Base-by-base conservation (phyloP, 148 eudicot genomes). In the Cornus florida region DNA sequence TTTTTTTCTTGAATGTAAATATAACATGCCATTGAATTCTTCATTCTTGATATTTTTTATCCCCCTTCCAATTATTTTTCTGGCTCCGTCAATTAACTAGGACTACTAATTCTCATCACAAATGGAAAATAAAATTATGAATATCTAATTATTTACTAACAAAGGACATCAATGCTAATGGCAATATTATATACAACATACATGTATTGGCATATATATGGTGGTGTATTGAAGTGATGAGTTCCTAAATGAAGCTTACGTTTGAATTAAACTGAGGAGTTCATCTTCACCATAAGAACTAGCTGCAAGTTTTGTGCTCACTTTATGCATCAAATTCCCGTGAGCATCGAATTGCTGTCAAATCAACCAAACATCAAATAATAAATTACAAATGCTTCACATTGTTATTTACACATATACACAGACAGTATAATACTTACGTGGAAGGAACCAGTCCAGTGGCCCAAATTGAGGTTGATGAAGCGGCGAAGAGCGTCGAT, bases 261-360 rank as follows among this genome's bases (percentile, higher is more conserved):
- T 90, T 86, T 95, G 98, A 76, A 95, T 91, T 71, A 95, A 92
- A 85, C 98, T 95, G 50, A 95, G 83, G 60, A 95, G 97, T 69
- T 91, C 91, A 82, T 86, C 92, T 85, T 93, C 97, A 10, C 98
- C 97, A 75, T 95, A 95, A 16, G 97, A 95, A 67, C 89, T 81
- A 1, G 83, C 97, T 13, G 89, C 88, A 62, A 95, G 92, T 89
- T 79, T 90, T 24, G 97, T 95, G 69, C 75, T 89, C n/a, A 95
- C 77, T 79, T 83, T 84, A 76, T 95, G 90, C 87, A 89, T 60
- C 81, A 91, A 86, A 74, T 85, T 90, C 67, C 98, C 98, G n/a
- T 86, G 77, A 69, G 83, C 83, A 86, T 93, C 94, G 80, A 91
- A 95, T 93, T 95, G 98, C 98, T 95, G 94, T 80, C 64, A 84